Base-by-base conservation (phyloP, 495 filamentous ascomycete species). In the Penicillium ucsense region DNA sequence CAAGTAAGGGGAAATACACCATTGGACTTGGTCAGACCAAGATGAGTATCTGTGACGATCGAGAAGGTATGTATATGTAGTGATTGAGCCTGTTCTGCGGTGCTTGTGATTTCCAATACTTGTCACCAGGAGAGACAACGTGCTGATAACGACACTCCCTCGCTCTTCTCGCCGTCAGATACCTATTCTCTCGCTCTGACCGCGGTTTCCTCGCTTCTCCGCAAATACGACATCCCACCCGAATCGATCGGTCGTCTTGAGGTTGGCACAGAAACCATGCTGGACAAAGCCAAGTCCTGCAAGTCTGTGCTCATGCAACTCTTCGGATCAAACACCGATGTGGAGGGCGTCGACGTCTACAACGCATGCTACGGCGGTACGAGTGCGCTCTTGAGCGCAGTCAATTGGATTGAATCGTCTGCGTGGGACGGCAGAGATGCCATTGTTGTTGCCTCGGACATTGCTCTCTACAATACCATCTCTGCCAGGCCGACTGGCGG, bases 231-330 rank as follows among this genome's bases (percentile, higher is more conserved):
- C 57, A 84, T 98, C 67, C 87, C 96, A 69, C 75, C 83, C 50
- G 82, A 82, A 63, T 80, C 84, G 43, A 88, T 97, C 61, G 92
- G 92, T 42, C 84, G 92, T 51, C 77, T 97, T 52, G 92, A 98
- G 70, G 92, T 98, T 52, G 92, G 92, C 59, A 98, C 92, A 41
- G 92, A 97, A 80, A 96, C 92, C 44, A 77, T 98, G 38, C 78
- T 98, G 58, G 92, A 97, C 78, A 98, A 98, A 78, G 95, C 92
- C 54, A 98, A 98, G 77, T 97, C 94, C 32, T 94, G 96, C 75
- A 98, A 98, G 78, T 86, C 89, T 6, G 90, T 98, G 38, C 70
- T 95, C 48, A 98, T 98, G 92, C 92, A 95, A 71, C 77, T 98
- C 12, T 95, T 97, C 60, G 77, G 85, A 59, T 78, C 78, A 46